Evolutionary conservation across 371 early-diverging fungal species (phyloP).

Genomic region (Mortierella sp.): DNA sequence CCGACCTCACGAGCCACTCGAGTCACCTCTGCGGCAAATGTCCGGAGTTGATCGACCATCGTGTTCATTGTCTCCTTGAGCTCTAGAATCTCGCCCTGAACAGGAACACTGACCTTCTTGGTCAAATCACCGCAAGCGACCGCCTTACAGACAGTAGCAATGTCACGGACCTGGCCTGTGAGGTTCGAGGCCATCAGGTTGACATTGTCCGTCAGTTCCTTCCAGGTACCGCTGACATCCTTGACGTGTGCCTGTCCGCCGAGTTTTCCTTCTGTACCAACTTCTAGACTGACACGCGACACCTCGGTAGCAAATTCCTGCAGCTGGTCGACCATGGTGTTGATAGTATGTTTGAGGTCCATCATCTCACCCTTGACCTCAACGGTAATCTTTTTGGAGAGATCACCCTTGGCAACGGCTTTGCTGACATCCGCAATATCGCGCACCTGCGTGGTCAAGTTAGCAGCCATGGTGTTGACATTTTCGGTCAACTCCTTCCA

Average conservation of each 20-base stretch:
- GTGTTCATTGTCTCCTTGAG: constrained; percentile 74
- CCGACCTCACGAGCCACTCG: no score
- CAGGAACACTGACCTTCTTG: constrained; percentile 68
- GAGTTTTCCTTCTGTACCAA: no score
- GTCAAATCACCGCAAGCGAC: constrained; percentile 76
- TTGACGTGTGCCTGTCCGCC: no score
- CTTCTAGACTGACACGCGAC: no score
- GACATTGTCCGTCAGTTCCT: constrained; percentile 71
- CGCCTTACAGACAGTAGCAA: constrained; percentile 66
- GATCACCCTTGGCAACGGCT: constrained; percentile 67
- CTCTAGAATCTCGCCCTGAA: constrained; percentile 50
- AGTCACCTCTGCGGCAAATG: constrained; percentile 65
- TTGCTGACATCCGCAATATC: constrained; percentile 68
- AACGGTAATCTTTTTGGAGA: constrained; percentile 64
- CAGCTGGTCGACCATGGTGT: constrained; percentile 73
- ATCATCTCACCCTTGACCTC: constrained; percentile 67
- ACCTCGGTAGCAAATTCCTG: constrained; percentile 78
- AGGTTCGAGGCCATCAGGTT: constrained; percentile 68
- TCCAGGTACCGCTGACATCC: no score
- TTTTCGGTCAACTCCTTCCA: constrained; percentile 69
- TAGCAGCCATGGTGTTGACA: constrained; percentile 70
- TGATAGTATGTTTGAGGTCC: constrained; percentile 69
- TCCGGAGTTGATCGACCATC: constrained; percentile 75
- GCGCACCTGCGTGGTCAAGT: constrained; percentile 68
- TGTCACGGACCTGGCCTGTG: constrained; percentile 68